phyloP scores from a whole-genome alignment of 2,329 filamentous ascomycete genomes.

The Fusarium heterosporum region DNA sequence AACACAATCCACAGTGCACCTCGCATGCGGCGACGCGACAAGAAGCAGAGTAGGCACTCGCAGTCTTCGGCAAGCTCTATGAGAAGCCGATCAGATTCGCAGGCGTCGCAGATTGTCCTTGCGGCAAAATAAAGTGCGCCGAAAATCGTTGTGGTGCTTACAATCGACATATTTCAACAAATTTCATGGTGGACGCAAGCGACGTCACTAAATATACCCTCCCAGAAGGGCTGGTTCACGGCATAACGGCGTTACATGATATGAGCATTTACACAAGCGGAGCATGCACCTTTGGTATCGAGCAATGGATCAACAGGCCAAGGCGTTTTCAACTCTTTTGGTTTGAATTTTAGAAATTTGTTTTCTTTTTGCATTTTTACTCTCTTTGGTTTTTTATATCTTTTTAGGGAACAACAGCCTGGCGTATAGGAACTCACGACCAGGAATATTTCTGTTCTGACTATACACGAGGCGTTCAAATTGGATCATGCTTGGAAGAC shows the following conservation, averaged over 20 bases:
- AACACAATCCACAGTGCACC: slow-evolving; percentile 43
- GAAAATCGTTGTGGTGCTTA: background rate
- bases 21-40: slow-evolving; percentile 47
- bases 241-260: slow-evolving; percentile 38
- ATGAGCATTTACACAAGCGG: slow-evolving; percentile 40
- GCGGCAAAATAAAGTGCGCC: slow-evolving; percentile 7
- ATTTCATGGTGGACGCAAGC: slow-evolving; percentile 18
- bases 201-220: slow-evolving; percentile 14
- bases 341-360: slow-evolving; percentile 1
- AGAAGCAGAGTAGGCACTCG: slow-evolving; percentile 31
- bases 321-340: slow-evolving; percentile 24
- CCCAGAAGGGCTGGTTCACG: slow-evolving; percentile 9
- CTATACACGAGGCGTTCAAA: slow-evolving; percentile 16
- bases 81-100: background rate
- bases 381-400: background rate
- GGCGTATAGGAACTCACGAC: slow-evolving; percentile 23
- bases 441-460: slow-evolving; percentile 12
- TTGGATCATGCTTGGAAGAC: slow-evolving; percentile 34
- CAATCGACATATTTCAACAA: background rate
- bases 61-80: slow-evolving; percentile 17
- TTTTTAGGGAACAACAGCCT: slow-evolving; percentile 9
- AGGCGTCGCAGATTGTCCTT: slow-evolving; percentile 10
- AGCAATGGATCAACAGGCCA: slow-evolving; percentile 9
- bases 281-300: slow-evolving; percentile 31
- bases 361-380: background rate